Percentiles rank a stretch among this genome's conserved stretches.
phyloP scores from a whole-genome alignment of 345 rosid species.

The Moringa oleifera region DNA sequence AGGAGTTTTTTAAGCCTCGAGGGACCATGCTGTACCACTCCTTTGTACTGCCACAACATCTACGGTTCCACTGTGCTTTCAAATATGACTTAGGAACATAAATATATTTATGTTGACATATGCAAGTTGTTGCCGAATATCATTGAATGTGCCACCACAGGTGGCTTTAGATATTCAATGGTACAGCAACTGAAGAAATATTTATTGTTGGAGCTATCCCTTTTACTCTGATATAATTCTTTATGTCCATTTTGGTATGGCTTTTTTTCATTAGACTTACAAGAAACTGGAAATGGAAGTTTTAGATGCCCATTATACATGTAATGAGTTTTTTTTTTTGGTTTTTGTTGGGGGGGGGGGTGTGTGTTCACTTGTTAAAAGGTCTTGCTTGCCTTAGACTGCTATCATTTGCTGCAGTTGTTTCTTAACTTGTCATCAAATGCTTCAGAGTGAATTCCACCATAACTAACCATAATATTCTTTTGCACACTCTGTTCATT shows the following conservation, averaged over 20 bases:
- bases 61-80: too few species aligned
- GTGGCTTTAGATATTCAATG: not conserved
- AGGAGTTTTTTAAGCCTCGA: not conserved
- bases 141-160: not conserved
- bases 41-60: not conserved
- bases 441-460: not conserved
- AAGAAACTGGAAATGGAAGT: too few species aligned
- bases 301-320: not conserved
- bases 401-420: not conserved
- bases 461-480: not conserved
- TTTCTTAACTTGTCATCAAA: not conserved
- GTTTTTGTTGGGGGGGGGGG: too few species aligned
- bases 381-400: not conserved
- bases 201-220: not conserved
- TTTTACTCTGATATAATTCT: not conserved
- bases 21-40: not conserved
- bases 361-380: not conserved
- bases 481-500: constrained; percentile 17
- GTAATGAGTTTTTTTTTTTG: not conserved
- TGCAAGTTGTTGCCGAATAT: not conserved
- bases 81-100: not conserved
- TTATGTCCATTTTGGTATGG: not conserved
- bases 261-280: too few species aligned
- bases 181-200: not conserved
- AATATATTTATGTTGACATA: not conserved